Evolutionary conservation across 2,329 filamentous ascomycete genomes (phyloP).

Genomic region (Escovopsis sp.): DNA sequence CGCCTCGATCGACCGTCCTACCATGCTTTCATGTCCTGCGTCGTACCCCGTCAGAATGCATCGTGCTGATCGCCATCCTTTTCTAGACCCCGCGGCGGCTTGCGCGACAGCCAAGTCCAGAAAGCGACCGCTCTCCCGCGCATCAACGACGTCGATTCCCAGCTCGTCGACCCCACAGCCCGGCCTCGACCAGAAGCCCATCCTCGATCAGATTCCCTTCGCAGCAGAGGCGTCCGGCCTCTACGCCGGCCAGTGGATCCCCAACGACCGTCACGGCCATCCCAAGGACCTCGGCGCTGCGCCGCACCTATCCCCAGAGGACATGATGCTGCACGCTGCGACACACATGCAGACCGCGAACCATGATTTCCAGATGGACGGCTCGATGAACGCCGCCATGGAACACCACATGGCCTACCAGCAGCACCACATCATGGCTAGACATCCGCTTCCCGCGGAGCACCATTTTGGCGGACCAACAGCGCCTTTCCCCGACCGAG

Average conservation of each 20-base stretch:
- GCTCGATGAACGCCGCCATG: conserved; percentile 28
- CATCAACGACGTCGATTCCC: conserved; percentile 41
- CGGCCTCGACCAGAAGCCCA: conserved; percentile 21
- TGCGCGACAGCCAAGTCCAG: conserved; percentile 24
- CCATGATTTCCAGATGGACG: conserved; percentile 34
- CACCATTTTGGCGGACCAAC: conserved; percentile 28
- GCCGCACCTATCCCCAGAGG: conserved; percentile 38
- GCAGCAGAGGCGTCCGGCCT: conserved; percentile 25
- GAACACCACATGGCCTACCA: conserved; percentile 27
- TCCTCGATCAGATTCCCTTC: conserved; percentile 31
- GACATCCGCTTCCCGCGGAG: conserved; percentile 39
- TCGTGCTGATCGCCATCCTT: neutral
- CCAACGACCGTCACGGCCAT: conserved; percentile 28
- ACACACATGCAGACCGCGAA: conserved; percentile 38
- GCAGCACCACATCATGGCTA: conserved; percentile 23
- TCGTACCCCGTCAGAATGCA: neutral
- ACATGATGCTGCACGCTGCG: conserved; percentile 42
- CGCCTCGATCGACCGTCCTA: neutral
- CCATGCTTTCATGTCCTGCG: neutral
- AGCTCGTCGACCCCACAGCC: conserved; percentile 26
- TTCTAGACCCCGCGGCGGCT: conserved; percentile 15
- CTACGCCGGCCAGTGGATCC: conserved; percentile 35
- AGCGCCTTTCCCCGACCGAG: conserved; percentile 39
- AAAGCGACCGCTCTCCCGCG: conserved; percentile 37
- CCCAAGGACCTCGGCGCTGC: conserved; percentile 26